Conservation (phyloP, 2,329 filamentous ascomycete species). For the Claviceps pazoutovae region DNA sequence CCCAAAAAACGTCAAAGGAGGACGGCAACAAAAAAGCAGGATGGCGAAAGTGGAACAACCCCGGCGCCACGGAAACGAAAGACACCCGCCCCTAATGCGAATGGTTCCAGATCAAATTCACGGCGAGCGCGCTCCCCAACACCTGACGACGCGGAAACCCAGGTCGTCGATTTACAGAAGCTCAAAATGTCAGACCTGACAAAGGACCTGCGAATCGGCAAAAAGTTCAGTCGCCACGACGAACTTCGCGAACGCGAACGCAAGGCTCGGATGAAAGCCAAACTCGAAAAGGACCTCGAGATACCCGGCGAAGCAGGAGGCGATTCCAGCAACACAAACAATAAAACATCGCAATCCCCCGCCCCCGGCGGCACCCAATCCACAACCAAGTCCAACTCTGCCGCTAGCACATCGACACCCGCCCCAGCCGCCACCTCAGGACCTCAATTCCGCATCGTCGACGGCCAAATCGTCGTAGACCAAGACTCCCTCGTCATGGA, state of each 20-base stretch:
- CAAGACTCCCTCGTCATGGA: conserved; percentile 55
- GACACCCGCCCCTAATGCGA: conserved; percentile 10
- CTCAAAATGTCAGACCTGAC: conserved; percentile 63
- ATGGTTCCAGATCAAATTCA: conserved; percentile 12
- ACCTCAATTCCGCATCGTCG: conserved; percentile 48
- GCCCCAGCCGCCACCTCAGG: conserved; percentile 22
- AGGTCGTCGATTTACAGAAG: conserved; percentile 48
- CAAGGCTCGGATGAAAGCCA: conserved; percentile 21
- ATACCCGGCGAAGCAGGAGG: conserved; percentile 10
- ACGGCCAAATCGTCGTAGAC: conserved; percentile 61
- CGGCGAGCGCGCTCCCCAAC: conserved; percentile 35
- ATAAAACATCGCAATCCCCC: conserved; percentile 7
- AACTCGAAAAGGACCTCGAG: conserved; percentile 14
- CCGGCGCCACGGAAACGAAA: conserved; percentile 15
- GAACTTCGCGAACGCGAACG: conserved; percentile 56
- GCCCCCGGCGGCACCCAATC: conserved; percentile 3
- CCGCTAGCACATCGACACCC: conserved; percentile 1
- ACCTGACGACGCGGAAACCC: conserved; percentile 48
- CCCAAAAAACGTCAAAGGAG: conserved; percentile 22
- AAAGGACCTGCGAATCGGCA: conserved; percentile 55
- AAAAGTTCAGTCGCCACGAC: conserved; percentile 60
- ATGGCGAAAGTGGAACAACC: conserved; percentile 8
- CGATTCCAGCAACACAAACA: conserved; percentile 5
- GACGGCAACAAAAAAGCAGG: conserved; percentile 13
- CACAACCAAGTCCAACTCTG: conserved; percentile 5